phyloP scores from a whole-genome alignment of 148 eudicot genomes.

The Chenopodium formosanum region DNA sequence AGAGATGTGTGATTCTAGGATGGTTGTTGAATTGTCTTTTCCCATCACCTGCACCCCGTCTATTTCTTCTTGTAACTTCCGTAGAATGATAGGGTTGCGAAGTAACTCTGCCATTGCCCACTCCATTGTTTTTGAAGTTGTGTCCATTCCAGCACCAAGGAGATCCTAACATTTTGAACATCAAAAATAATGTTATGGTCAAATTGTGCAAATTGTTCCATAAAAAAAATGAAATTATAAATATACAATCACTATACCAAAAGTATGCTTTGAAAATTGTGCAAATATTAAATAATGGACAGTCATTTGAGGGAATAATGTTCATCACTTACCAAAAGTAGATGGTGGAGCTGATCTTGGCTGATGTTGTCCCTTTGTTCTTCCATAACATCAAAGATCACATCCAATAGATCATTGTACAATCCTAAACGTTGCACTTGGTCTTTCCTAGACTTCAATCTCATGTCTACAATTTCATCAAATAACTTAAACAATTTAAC shows the following conservation, averaged over 20 bases:
- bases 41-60: not conserved
- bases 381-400: conserved; percentile 14
- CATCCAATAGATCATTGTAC: conserved; percentile 2
- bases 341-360: conserved; percentile 4
- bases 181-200: too few species aligned
- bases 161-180: conserved; percentile 14
- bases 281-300: too few species aligned
- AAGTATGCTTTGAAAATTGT: too few species aligned
- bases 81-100: not conserved
- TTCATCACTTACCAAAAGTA: conserved; percentile 16
- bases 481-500: conserved; percentile 46
- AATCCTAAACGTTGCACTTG: not conserved
- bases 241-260: too few species aligned
- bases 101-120: conserved; percentile 26
- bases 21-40: not conserved
- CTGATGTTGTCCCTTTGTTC: conserved; percentile 6
- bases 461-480: conserved; percentile 27
- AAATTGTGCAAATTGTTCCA: too few species aligned
- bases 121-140: conserved; percentile 24
- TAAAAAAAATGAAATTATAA: too few species aligned
- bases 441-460: not conserved
- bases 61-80: conserved; percentile 18
- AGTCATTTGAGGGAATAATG: not conserved
- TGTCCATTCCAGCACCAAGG: conserved; percentile 27
- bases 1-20: not conserved